phyloP scores from a whole-genome alignment of 2,329 filamentous ascomycete species.

The Stemphylium vesicarium region DNA sequence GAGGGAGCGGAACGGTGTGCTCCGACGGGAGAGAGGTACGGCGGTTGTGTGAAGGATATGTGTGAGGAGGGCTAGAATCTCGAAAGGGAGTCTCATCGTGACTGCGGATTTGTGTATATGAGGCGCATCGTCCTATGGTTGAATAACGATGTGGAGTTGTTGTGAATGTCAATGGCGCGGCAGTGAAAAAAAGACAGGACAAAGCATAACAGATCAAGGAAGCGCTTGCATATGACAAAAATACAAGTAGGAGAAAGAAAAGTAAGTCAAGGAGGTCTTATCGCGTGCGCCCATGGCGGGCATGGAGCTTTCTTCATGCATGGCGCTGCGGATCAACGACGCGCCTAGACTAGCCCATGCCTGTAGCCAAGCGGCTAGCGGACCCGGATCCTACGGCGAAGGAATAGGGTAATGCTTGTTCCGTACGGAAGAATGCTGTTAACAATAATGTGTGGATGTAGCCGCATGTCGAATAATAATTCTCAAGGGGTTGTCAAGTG shows the following conservation, averaged over 20 bases:
- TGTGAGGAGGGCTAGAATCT: conserved; percentile 1
- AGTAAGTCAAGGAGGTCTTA: neutral
- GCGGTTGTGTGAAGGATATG: neutral
- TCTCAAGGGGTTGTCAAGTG: neutral
- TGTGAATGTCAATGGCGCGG: neutral
- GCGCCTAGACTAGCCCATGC: conserved; percentile 8
- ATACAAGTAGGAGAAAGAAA: neutral
- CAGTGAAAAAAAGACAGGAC: neutral
- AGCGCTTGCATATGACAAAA: neutral
- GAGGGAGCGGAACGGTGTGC: conserved; percentile 14
- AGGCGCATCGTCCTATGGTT: conserved; percentile 8
- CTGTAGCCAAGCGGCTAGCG: conserved; percentile 2
- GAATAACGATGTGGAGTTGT: neutral
- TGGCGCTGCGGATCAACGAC: conserved; percentile 6
- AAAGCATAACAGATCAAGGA: neutral
- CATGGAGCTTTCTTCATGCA: conserved; percentile 1
- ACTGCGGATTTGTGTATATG: conserved; percentile 1
- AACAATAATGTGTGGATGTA: neutral
- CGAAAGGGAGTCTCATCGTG: conserved; percentile 9
- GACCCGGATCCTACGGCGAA: neutral
- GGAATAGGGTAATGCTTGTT: neutral
- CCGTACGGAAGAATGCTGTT: neutral
- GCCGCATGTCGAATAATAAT: neutral
- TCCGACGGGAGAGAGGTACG: conserved; percentile 16
- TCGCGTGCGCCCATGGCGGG: conserved; percentile 11